Conservation (phyloP, 139 green algal genomes). For the Volvox reticuliferus region DNA sequence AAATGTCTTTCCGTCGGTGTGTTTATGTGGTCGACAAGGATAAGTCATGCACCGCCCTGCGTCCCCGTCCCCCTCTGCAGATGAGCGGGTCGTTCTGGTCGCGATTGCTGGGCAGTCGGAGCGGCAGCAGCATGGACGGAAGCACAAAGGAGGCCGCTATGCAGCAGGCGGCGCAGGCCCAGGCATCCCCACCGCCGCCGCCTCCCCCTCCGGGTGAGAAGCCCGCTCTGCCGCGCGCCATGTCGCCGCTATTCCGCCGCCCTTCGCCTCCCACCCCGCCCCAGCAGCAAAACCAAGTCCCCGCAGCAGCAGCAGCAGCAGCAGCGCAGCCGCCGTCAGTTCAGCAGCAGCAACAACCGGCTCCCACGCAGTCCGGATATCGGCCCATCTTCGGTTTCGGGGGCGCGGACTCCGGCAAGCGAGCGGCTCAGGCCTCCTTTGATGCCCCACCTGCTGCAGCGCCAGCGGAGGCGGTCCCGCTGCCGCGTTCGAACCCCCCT, state of each 20-base stretch:
- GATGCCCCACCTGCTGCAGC: not conserved
- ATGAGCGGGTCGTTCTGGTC: constrained; percentile 37
- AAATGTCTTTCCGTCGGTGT: no score
- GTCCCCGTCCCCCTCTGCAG: no score
- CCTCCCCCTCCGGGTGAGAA: not conserved
- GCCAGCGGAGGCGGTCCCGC: not conserved
- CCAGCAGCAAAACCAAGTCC: not conserved
- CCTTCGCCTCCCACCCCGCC: not conserved
- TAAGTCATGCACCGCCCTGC: no score
- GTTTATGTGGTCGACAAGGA: no score
- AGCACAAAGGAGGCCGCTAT: not conserved
- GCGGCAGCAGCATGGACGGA: constrained; percentile 28
- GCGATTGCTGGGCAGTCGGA: constrained; percentile 17
- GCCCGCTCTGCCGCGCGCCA: not conserved
- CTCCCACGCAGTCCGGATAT: not conserved
- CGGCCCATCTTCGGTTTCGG: constrained; percentile 17
- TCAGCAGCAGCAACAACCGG: not conserved
- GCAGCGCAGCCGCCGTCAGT: not conserved
- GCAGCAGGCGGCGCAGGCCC: not conserved
- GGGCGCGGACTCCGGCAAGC: not conserved
- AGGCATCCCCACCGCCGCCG: not conserved
- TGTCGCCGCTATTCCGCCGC: not conserved
- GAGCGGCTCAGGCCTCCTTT: not conserved
- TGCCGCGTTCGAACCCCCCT: not conserved
- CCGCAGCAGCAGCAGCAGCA: not conserved